Evolutionary conservation across 257 asterid species (phyloP).

Genomic region (Handroanthus guayacan): DNA sequence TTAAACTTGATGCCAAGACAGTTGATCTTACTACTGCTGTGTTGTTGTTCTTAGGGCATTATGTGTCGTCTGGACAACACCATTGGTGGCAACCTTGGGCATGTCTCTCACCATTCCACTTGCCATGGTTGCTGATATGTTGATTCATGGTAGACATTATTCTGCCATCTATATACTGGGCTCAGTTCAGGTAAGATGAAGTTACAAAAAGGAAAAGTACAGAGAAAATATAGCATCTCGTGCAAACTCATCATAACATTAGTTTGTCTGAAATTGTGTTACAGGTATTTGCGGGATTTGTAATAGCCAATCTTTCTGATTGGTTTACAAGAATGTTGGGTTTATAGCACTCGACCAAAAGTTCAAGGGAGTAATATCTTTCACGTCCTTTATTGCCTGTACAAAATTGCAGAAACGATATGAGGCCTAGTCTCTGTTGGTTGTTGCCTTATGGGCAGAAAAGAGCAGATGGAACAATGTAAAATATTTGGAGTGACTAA

Average conservation of each 20-base stretch:
- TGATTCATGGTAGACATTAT: constrained; percentile 94
- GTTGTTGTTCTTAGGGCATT: constrained; percentile 71
- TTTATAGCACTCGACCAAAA: constrained; percentile 47
- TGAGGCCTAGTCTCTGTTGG: constrained; percentile 5
- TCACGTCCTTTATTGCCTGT: neutral
- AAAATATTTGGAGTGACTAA: neutral
- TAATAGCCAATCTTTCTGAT: constrained; percentile 85
- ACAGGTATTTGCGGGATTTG: constrained; percentile 94
- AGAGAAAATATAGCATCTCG: too few relatives aligned
- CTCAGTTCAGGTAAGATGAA: constrained; percentile 76
- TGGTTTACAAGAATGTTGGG: constrained; percentile 66
- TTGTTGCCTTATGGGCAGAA: constrained; percentile 1
- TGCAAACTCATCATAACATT: neutral
- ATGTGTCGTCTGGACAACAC: constrained; percentile 99
- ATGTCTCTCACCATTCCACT: constrained; percentile 99
- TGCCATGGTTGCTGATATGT: constrained; percentile 97
- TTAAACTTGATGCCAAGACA: neutral
- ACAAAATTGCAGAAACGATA: neutral
- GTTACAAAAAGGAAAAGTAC: neutral
- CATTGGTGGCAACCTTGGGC: constrained; percentile 95
- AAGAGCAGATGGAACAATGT: constrained; percentile 27
- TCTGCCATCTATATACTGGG: constrained; percentile 91
- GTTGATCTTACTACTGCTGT: constrained; percentile 16
- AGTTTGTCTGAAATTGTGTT: constrained; percentile 16
- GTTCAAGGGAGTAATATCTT: neutral